A percentile compares a stretch with the other conserved stretches of the same genome.
Conservation (phyloP, 768 basidiomycete genomes). For the Boletus vinaceobasis region DNA sequence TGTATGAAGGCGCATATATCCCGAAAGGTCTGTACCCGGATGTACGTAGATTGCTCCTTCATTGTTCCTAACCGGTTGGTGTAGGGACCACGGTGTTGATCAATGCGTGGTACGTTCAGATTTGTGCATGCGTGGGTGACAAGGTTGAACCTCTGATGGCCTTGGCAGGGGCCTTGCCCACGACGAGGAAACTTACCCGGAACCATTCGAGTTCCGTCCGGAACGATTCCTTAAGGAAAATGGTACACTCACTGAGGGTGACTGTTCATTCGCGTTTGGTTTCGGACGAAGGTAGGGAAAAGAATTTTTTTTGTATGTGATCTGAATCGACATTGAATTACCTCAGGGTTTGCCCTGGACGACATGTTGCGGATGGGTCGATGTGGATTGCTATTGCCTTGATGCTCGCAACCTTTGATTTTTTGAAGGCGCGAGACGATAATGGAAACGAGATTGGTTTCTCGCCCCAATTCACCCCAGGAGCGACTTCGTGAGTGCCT, state of each 20-base stretch:
- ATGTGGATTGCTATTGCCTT: conserved; percentile 25
- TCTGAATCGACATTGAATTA: not conserved
- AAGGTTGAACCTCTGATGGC: not conserved
- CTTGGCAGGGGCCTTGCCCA: conserved; percentile 36
- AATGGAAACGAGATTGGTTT: conserved; percentile 23
- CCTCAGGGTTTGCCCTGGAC: conserved; percentile 23
- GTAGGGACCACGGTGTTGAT: conserved; percentile 19
- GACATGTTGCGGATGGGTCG: conserved; percentile 20
- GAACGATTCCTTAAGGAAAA: conserved; percentile 33
- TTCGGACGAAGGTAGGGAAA: conserved; percentile 23
- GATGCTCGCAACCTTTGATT: conserved; percentile 25
- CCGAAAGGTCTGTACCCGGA: conserved; percentile 19
- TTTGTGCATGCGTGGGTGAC: not conserved
- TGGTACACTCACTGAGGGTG: conserved; percentile 10
- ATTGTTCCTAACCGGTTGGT: not conserved
- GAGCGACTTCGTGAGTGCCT: conserved; percentile 17
- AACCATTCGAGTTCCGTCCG: conserved; percentile 41
- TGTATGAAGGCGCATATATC: conserved; percentile 25
- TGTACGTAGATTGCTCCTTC: not conserved
- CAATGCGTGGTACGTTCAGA: conserved; percentile 21
- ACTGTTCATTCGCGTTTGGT: conserved; percentile 18
- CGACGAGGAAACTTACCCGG: conserved; percentile 35
- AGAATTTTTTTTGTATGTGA: not conserved
- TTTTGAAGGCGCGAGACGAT: conserved; percentile 22
- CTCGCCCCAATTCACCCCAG: conserved; percentile 20